phyloP scores from a whole-genome alignment of 169 alveolate species.

The Cryptosporidium ubiquitum region DNA sequence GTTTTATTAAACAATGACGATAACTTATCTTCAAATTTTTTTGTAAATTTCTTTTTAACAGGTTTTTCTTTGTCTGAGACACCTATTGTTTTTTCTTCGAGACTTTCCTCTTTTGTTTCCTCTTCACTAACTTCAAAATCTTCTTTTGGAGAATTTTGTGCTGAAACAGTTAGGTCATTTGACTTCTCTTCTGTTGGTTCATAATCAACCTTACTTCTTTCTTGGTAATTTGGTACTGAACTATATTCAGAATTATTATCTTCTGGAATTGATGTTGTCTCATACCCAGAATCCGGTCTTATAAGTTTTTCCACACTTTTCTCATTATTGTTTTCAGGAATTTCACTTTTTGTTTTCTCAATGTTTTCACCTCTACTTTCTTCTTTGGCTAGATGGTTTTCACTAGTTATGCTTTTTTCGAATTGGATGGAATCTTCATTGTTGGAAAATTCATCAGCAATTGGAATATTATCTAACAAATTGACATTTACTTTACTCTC shows the following conservation, averaged over 20 bases:
- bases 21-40: conserved; percentile 26
- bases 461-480: background rate
- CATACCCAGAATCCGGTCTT: background rate
- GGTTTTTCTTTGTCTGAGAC: conserved; percentile 9
- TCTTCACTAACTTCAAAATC: background rate
- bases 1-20: conserved; percentile 13
- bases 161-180: background rate
- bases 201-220: too few species aligned
- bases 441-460: background rate
- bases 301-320: background rate
- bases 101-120: background rate
- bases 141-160: background rate
- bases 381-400: too few species aligned
- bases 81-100: background rate
- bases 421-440: background rate
- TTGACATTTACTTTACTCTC: background rate
- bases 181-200: background rate
- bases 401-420: background rate
- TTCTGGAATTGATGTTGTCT: background rate
- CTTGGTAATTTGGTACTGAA: background rate
- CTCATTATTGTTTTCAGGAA: background rate
- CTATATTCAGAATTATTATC: background rate
- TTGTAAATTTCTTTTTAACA: conserved; percentile 9
- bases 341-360: too few species aligned
- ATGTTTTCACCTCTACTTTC: too few species aligned